Conservation (phyloP, 2,329 filamentous ascomycete genomes). For the Pseudocercospora macadamiae region DNA sequence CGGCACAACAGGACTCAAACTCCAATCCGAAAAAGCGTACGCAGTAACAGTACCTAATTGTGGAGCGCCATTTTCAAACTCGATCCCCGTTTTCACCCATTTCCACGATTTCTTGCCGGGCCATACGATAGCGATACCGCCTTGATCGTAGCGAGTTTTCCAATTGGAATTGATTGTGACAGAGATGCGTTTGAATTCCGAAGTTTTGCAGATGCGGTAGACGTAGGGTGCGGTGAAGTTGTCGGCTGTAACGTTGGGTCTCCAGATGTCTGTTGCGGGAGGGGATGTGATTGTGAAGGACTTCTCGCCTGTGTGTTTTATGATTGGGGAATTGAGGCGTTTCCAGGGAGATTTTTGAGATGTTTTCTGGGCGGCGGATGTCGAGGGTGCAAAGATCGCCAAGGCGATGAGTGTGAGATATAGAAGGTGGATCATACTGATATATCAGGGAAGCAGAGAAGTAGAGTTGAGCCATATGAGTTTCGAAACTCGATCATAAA, state of each 20-base stretch:
- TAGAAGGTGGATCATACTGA: background rate
- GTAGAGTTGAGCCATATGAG: background rate
- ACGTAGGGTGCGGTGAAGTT: constrained; percentile 26
- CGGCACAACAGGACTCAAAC: constrained; percentile 21
- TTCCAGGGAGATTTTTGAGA: constrained; percentile 13
- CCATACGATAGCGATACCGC: constrained; percentile 21
- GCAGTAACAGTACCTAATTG: constrained; percentile 22
- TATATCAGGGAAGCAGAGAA: background rate
- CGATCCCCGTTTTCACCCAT: constrained; percentile 22
- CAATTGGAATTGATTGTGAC: constrained; percentile 21
- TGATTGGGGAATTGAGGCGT: constrained; percentile 17
- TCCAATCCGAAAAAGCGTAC: constrained; percentile 23
- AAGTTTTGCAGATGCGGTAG: constrained; percentile 17
- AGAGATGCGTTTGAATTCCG: constrained; percentile 14
- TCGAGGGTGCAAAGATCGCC: background rate
- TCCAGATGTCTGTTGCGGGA: constrained; percentile 25
- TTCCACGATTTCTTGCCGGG: constrained; percentile 9
- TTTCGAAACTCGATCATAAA: background rate
- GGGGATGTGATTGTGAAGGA: constrained; percentile 24
- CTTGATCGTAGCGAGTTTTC: constrained; percentile 24
- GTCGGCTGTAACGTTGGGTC: constrained; percentile 15
- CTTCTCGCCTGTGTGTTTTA: constrained; percentile 14
- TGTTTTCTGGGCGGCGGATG: background rate
- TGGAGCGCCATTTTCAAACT: constrained; percentile 20
- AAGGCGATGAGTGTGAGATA: background rate